Base-by-base conservation (phyloP, 2,329 filamentous ascomycete species). In the Annulohypoxylon truncatum region DNA sequence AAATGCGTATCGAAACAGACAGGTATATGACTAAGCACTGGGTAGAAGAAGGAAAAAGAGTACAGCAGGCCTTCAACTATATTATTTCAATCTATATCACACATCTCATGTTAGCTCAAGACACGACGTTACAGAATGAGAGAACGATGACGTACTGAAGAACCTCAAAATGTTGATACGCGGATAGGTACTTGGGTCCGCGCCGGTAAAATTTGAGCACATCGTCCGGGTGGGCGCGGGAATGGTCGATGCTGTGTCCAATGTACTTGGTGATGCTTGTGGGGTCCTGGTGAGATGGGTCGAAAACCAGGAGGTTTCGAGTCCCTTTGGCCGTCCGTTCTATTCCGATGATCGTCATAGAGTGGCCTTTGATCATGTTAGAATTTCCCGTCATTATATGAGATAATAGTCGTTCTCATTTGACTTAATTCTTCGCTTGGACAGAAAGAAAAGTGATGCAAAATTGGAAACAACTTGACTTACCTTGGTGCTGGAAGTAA, bases 281-380 rank as follows among this genome's bases (percentile, higher is more conserved):
- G 0, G 90, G 87, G 47, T 94, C 91, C 58, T 86, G 89, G 77
- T 92, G 93, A 80, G 92, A 91, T 0, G 95, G 94, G 76, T 98
- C 94, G 76, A 97, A 97, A 10, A 97, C 92, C 0, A 98, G 82
- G 15, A 98, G 81, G 71, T 92, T 91, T 54, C 84, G 81, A 15
- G 82, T 81, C 24, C 92, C 91, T 64, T 90, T 84, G 31, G 79
- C 82, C 26, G 85, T 86, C 69, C 86, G 87, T 78, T 97, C 94
- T 24, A 97, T 84, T 0, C 95, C 95, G 58, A 98, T 84, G 54
- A 98, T 93, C 0, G 93, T 97, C 82, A 97, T 84, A 1, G 94
- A 97, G 77, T 98, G 95, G 2, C 94, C 93, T 85, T 24, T 28
- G 28, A 48, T 18, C 53, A 31, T 51, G 24, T 47, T 33, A 50